Base-by-base conservation (phyloP, 1,284 basidiomycete species). In the Schizophyllum commune region DNA sequence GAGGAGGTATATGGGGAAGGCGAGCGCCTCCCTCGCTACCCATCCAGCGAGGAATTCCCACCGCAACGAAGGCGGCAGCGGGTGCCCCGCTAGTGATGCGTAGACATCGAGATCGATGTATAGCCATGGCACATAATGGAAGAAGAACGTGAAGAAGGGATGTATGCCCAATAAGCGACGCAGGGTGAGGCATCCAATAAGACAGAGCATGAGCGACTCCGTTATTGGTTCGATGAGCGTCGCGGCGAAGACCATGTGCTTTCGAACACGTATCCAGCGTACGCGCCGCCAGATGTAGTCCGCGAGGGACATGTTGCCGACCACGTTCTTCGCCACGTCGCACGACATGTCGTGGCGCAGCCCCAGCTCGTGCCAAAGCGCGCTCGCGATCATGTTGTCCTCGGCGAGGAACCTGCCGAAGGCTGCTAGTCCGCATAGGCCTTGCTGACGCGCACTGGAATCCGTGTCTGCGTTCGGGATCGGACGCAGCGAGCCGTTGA, bases 221-320 rank as follows among this genome's bases (percentile, higher is more conserved):
- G 94, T 96, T 69, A 96, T 84, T 1, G 96, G 95, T 72, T 98
- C 95, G 27, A 91, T 67, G 58, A 96, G 63, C 0, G 94, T 96
- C 4, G 93, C 93, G 5, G 82, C 79, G 39, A 92, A 73, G 1
- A 92, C 89, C 94, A 97, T 97, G 68, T 86, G 86, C 72, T 96
- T 96, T 60, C 95, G 84, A 27, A 97, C 95, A 54, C 95, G 86
- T 68, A 98, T 94, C 95, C 95, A 98, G 6, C 95, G 85, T 32
- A 94, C 86, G 20, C 95, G 84, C 22, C 95, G 83, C 77, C 85
- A 85, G 62, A 97, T 78, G 74, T 97, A 98, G 67, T 88, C 91
- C 27, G 74, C 72, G 57, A 97, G 76, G 0, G 85, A 78, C 86
- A 98, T 93, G 63, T 86, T 85, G 21, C 93, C 94, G 52, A 98